Evolutionary conservation across 2,329 filamentous ascomycete species (phyloP).

Genomic region (Neofusicoccum kwambonambiense): DNA sequence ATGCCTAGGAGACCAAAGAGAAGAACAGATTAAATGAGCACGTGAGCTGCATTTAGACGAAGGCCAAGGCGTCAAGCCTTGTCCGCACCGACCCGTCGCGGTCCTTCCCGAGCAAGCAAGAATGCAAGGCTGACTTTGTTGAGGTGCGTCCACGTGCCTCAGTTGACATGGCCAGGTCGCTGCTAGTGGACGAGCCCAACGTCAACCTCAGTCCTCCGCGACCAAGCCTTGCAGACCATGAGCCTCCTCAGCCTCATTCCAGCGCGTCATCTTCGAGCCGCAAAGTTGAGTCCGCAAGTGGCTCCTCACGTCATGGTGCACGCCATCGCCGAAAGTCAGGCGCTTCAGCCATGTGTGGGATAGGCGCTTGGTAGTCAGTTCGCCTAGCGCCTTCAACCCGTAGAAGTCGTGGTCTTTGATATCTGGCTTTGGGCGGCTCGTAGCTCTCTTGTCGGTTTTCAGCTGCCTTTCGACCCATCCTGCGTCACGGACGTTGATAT

Average conservation of each 20-base stretch:
- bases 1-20: too few species aligned
- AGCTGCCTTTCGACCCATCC: neutral
- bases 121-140: too few species aligned
- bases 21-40: too few species aligned
- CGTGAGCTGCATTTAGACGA: too few species aligned
- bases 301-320: neutral
- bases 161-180: too few species aligned
- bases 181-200: neutral
- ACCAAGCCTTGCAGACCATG: neutral
- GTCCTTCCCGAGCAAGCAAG: too few species aligned
- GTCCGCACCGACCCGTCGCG: too few species aligned
- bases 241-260: neutral
- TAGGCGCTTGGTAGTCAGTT: neutral
- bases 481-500: slow-evolving; percentile 2
- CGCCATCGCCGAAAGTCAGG: neutral
- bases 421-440: neutral
- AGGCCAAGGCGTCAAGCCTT: too few species aligned
- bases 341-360: neutral
- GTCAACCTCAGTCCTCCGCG: neutral
- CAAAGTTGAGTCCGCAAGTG: neutral
- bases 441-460: neutral
- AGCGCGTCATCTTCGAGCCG: neutral
- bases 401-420: neutral
- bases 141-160: too few species aligned
- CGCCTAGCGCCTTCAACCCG: neutral